Conservation (phyloP, 2,329 filamentous ascomycete species). For the Xylariaceae sp. region DNA sequence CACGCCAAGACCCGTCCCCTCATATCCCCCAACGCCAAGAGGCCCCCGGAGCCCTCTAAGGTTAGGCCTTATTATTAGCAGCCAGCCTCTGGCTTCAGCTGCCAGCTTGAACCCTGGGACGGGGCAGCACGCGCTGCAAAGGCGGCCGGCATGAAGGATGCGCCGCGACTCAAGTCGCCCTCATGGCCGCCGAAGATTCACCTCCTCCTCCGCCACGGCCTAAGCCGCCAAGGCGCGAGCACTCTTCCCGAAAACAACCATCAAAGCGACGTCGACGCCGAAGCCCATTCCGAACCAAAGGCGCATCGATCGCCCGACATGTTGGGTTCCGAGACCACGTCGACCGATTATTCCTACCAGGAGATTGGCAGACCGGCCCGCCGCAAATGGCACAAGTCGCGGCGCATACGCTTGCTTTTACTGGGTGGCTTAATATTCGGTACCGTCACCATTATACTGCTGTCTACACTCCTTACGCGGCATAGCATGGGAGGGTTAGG, state of each 20-base stretch:
- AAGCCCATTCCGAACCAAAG: constrained; percentile 2
- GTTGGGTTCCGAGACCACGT: constrained; percentile 7
- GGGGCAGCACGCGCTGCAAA: constrained; percentile 3
- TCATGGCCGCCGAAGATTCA: constrained; percentile 15
- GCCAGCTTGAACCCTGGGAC: constrained; percentile 4
- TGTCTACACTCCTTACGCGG: constrained; percentile 16
- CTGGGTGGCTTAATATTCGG: constrained; percentile 10
- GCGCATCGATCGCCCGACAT: constrained; percentile 7
- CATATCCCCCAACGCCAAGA: constrained; percentile 13
- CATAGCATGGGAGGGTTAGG: constrained; percentile 5
- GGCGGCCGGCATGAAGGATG: constrained; percentile 19
- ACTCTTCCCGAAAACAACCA: background rate
- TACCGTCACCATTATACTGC: constrained; percentile 13
- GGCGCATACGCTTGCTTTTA: constrained; percentile 7
- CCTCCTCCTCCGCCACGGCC: constrained; percentile 6
- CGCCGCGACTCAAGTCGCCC: constrained; percentile 9
- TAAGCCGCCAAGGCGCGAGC: constrained; percentile 3
- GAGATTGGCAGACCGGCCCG: constrained; percentile 3
- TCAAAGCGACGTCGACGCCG: background rate
- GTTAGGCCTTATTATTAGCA: too few relatives aligned
- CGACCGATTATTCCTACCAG: constrained; percentile 3
- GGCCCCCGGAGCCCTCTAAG: background rate
- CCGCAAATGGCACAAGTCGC: constrained; percentile 3
- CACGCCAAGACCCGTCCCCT: constrained; percentile 1
- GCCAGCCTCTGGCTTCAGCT: background rate